phyloP scores from a whole-genome alignment of 2,329 filamentous ascomycete genomes.

The Nigrospora osmanthi region DNA sequence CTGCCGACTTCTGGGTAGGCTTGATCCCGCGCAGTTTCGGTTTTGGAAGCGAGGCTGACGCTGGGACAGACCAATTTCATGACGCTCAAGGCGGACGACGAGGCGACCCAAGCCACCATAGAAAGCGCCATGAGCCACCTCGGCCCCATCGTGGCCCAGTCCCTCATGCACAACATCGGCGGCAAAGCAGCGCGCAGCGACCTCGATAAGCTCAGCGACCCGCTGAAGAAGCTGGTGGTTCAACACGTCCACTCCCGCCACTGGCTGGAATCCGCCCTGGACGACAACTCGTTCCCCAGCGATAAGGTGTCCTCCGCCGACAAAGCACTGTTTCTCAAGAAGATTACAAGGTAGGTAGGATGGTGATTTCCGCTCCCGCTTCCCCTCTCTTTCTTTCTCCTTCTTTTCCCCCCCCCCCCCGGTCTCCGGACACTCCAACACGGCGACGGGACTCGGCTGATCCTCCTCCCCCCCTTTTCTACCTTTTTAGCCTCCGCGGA shows the following conservation, averaged over 20 bases:
- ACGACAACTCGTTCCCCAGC: slow-evolving; percentile 48
- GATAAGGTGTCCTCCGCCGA: slow-evolving; percentile 50
- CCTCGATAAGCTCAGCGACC: slow-evolving; percentile 62
- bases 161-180: slow-evolving; percentile 57
- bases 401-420: neutral
- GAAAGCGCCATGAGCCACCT: slow-evolving; percentile 47
- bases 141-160: slow-evolving; percentile 51
- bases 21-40: neutral
- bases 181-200: slow-evolving; percentile 65
- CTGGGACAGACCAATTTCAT: slow-evolving; percentile 42
- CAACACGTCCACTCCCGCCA: slow-evolving; percentile 45
- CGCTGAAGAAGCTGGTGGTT: slow-evolving; percentile 59
- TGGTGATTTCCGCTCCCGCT: neutral
- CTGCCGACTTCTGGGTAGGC: slow-evolving; percentile 68
- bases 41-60: neutral
- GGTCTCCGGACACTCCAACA: neutral
- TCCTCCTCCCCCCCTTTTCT: neutral
- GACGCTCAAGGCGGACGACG: slow-evolving; percentile 33
- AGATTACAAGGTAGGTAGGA: slow-evolving; percentile 53
- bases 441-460: slow-evolving; percentile 2
- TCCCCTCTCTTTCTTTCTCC: neutral
- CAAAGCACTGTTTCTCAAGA: slow-evolving; percentile 58
- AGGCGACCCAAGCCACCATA: slow-evolving; percentile 33
- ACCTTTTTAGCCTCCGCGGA: slow-evolving; percentile 53
- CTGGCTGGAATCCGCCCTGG: slow-evolving; percentile 57